These are phyloP conservation scores for Fusarium abutilonis DNA, from an alignment of 2,329 filamentous ascomycete genomes.

Conservation along the genomic window DNA sequence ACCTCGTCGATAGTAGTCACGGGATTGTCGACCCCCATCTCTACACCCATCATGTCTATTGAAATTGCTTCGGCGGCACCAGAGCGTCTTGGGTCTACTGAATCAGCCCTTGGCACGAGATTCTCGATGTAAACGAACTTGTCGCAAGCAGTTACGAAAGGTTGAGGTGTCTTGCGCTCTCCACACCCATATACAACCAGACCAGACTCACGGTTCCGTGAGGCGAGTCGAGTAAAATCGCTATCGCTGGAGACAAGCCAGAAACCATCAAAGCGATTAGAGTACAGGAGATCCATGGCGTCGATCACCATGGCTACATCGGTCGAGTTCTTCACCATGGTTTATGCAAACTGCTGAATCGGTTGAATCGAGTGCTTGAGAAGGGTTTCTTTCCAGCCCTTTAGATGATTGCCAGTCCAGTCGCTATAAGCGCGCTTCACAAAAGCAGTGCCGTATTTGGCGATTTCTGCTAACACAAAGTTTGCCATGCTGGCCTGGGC, in stretches of 20 bases:
- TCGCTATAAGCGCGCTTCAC: slow-evolving; percentile 50
- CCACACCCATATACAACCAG: slow-evolving; percentile 48
- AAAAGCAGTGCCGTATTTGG: slow-evolving; percentile 48
- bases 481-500: slow-evolving; percentile 35
- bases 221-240: slow-evolving; percentile 51
- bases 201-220: slow-evolving; percentile 45
- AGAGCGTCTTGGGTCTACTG: too few relatives aligned
- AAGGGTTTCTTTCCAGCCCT: slow-evolving; percentile 48
- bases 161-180: slow-evolving; percentile 46
- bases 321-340: slow-evolving; percentile 50
- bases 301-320: slow-evolving; percentile 52
- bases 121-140: slow-evolving; percentile 48
- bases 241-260: slow-evolving; percentile 51
- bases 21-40: not conserved
- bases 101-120: not conserved
- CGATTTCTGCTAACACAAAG: slow-evolving; percentile 45
- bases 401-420: slow-evolving; percentile 45
- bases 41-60: too few relatives aligned
- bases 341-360: slow-evolving; percentile 52
- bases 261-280: slow-evolving; percentile 48
- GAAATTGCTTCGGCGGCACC: too few relatives aligned
- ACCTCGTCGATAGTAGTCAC: not conserved
- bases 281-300: slow-evolving; percentile 52
- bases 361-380: slow-evolving; percentile 49
- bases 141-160: slow-evolving; percentile 49